A percentile compares a stretch with the other conserved stretches of the same genome.
phyloP scores from a whole-genome alignment of 2,329 filamentous ascomycete genomes.

The Arthroderma sp. region DNA sequence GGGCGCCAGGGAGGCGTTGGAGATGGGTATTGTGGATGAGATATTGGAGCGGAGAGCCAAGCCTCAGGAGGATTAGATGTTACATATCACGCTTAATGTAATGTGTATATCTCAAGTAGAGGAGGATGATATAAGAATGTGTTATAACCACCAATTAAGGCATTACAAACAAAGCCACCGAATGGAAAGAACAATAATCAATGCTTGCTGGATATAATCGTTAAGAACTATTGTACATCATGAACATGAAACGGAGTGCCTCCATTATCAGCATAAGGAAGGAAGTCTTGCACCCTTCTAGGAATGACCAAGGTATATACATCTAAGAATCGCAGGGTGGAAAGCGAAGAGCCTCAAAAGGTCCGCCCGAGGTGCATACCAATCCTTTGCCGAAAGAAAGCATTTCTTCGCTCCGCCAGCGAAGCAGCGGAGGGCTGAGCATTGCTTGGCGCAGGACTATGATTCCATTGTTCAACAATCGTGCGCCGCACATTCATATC shows the following conservation, averaged over 20 bases:
- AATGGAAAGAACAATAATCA: not conserved
- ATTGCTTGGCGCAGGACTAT: constrained; percentile 14
- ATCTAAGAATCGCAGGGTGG: not conserved
- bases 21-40: constrained; percentile 84
- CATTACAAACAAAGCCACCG: no score
- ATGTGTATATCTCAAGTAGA: not conserved
- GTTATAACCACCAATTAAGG: no score
- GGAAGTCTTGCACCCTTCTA: no score
- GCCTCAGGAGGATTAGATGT: constrained; percentile 12
- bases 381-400: constrained; percentile 3
- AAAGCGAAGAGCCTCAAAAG: not conserved
- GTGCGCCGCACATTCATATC: constrained; percentile 24
- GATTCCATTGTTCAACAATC: constrained; percentile 28
- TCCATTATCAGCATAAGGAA: no score
- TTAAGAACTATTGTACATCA: no score
- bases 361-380: constrained; percentile 1
- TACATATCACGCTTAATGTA: not conserved
- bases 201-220: no score
- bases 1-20: constrained; percentile 73
- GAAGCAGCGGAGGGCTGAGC: constrained; percentile 14
- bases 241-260: no score
- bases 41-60: constrained; percentile 47
- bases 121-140: not conserved
- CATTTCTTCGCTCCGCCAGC: not conserved
- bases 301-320: no score